Conservation (phyloP, 108 stramenopile species). For the Nitzschia putrida region DNA sequence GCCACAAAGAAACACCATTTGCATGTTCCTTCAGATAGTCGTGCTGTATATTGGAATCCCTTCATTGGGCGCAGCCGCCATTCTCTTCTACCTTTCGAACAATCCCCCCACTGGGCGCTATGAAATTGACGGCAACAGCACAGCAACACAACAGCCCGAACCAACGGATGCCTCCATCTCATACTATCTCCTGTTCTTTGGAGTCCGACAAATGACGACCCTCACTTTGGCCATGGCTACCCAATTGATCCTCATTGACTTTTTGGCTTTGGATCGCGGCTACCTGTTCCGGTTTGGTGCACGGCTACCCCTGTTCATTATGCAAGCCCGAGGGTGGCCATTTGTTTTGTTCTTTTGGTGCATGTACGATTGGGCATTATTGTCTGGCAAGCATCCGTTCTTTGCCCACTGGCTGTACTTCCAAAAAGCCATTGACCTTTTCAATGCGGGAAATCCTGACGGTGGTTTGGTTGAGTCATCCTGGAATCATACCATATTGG, state of each 20-base stretch:
- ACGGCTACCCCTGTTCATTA: not conserved
- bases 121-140: not conserved
- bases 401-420: not conserved
- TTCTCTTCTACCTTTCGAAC: slow-evolving; percentile 31
- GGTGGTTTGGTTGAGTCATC: not conserved
- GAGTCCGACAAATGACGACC: slow-evolving; percentile 35
- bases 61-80: slow-evolving; percentile 2
- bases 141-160: not conserved
- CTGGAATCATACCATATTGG: not conserved
- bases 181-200: slow-evolving; percentile 38
- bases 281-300: not conserved
- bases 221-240: slow-evolving; percentile 22
- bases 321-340: slow-evolving; percentile 8
- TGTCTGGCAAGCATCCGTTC: not conserved
- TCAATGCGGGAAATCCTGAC: not conserved
- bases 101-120: slow-evolving; percentile 26
- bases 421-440: not conserved
- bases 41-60: slow-evolving; percentile 29
- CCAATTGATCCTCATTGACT: slow-evolving; percentile 43
- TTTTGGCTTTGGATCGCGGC: slow-evolving; percentile 4
- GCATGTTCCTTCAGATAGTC: not conserved
- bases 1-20: not conserved
- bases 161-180: slow-evolving; percentile 17
- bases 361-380: not conserved
- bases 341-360: slow-evolving; percentile 6